These are phyloP conservation scores for Malus hybrid DNA, from an alignment of 331 rosid genomes.

Conservation along the genomic window DNA sequence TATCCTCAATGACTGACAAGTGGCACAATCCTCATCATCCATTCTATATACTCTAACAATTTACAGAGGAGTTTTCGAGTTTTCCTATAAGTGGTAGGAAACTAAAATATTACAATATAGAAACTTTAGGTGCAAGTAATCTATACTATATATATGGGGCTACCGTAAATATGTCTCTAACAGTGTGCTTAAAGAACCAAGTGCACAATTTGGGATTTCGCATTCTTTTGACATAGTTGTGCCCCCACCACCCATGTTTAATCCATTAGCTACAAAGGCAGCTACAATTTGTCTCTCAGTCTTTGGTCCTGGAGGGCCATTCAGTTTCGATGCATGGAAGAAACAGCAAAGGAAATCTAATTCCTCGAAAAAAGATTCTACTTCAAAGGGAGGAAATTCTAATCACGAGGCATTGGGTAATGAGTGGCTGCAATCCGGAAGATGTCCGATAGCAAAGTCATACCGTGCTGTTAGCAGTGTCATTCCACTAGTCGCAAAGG, in stretches of 20 bases:
- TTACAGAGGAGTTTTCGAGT: too few species aligned
- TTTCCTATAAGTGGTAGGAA: too few species aligned
- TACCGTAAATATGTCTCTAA: too few species aligned
- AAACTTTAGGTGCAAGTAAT: too few species aligned
- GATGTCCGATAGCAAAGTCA: constrained; percentile 91
- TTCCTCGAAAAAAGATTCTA: constrained; percentile 63
- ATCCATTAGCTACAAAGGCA: constrained; percentile 94
- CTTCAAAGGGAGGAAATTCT: constrained; percentile 63
- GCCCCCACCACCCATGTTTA: constrained; percentile 45
- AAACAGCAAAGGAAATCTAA: constrained; percentile 63
- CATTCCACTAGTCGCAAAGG: constrained; percentile 89
- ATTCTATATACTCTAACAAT: too few species aligned
- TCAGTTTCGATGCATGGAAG: constrained; percentile 75
- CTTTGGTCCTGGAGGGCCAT: constrained; percentile 85
- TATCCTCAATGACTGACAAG: too few species aligned
- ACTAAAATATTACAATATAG: too few species aligned
- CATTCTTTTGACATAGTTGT: constrained; percentile 36
- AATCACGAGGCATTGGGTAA: constrained; percentile 71
- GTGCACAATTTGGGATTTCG: not conserved
- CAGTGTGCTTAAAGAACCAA: too few species aligned
- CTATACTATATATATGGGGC: too few species aligned
- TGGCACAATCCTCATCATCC: too few species aligned
- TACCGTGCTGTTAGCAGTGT: constrained; percentile 78
- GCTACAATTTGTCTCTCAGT: constrained; percentile 92
- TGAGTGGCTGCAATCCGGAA: constrained; percentile 86